phyloP scores from a whole-genome alignment of 345 rosid species.

The Populus euphratica region DNA sequence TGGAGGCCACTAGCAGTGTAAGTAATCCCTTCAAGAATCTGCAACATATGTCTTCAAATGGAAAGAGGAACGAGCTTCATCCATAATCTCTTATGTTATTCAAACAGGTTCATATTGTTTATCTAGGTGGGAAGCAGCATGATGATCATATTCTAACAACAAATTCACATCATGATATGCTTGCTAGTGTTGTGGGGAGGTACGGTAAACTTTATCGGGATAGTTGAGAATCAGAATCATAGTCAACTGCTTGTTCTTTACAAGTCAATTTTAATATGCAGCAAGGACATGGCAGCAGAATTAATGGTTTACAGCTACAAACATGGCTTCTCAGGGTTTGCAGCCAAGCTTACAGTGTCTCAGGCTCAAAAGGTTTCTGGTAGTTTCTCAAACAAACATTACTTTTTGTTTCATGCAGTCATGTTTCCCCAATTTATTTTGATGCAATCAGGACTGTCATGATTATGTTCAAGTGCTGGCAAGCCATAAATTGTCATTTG shows the following conservation, averaged over 20 bases:
- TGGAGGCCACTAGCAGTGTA: conserved; percentile 23
- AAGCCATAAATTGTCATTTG: not conserved
- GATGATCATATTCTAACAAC: conserved; percentile 39
- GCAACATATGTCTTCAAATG: not conserved
- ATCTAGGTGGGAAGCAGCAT: conserved; percentile 53
- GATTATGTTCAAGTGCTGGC: not conserved
- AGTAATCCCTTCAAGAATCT: not conserved
- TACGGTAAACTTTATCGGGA: conserved; percentile 6
- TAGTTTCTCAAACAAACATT: conserved; percentile 15
- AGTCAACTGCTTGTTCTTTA: not conserved
- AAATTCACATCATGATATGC: conserved; percentile 57
- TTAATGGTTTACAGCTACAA: conserved; percentile 65
- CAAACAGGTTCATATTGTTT: conserved; percentile 56
- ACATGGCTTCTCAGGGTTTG: conserved; percentile 76
- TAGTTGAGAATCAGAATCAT: not conserved
- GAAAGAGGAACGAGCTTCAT: not conserved
- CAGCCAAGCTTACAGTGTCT: conserved; percentile 58
- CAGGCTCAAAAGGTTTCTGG: conserved; percentile 55
- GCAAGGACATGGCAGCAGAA: conserved; percentile 46
- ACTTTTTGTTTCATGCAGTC: not conserved
- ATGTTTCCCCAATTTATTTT: not conserved
- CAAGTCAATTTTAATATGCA: conserved; percentile 31
- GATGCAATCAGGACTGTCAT: not conserved
- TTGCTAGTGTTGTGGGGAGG: conserved; percentile 61
- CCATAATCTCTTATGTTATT: not conserved